Evolutionary conservation across 1,139 yeast species (phyloP), one percentile per base, ranked within the genome.

Genomic region (Sugiyamaella xylanicola): DNA sequence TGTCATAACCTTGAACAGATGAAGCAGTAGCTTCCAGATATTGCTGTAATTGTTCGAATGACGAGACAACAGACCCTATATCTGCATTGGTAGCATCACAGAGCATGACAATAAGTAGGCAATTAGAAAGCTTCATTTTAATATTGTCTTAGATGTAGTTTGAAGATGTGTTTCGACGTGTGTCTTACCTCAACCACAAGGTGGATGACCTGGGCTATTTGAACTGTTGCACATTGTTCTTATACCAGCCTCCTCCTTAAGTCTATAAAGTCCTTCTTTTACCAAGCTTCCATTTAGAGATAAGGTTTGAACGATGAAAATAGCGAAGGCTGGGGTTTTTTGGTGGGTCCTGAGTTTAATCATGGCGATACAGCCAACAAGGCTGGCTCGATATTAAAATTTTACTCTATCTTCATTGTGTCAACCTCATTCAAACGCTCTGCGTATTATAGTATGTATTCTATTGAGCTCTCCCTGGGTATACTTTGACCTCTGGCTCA

Each of bases 1-100:
- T 21, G 21, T 45, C 49, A 45, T 32, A 45, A n/a, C 49, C 49
- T 22, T 45, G 41, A 4, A 45, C 40, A n/a, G 49, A 19, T 11
- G 17, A 5, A 2, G 49, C 40, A 9, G 41, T 45, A 19, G 15
- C 19, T 45, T 45, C 49, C 11, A 45, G 17, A 17, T 45, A 40
- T 17, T 45, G 39, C 15, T 45, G 49, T 8, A 45, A 29, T 19
- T 29, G 41, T 45, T 32, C 40, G 21, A 45, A 13, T 4, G 49
- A 32, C 2, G 49, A 32, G 9, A 32, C 20, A 2, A 45, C 16
- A 11, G 40, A 11, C 7, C 49, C 29, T n/a, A 13, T 20, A 15
- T 45, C 25, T n/a, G 25, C 49, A 25, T 9, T 7, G 9, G 19
- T 39, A 11, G 15, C 13, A 32, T 8, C 37, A 32, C 15, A 32